Conservation (phyloP, 2,329 filamentous ascomycete genomes). For the Aureobasidium vineae region DNA sequence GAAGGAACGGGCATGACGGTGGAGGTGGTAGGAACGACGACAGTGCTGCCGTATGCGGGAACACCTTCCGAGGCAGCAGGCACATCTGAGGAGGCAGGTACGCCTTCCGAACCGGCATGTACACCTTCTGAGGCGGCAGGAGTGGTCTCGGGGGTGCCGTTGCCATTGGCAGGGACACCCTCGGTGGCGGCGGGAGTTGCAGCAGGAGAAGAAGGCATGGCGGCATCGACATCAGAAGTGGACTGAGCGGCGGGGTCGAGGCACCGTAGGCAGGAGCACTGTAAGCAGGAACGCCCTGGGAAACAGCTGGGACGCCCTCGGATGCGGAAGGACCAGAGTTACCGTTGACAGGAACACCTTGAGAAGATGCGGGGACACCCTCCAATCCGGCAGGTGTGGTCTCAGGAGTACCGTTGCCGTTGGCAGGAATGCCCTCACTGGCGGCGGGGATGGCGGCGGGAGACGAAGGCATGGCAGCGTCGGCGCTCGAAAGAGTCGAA, state of each 20-base stretch:
- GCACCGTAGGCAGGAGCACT: background rate
- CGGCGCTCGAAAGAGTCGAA: background rate
- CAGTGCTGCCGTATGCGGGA: slow-evolving; percentile 3
- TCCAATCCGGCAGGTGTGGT: background rate
- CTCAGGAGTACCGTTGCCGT: background rate
- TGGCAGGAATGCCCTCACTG: background rate
- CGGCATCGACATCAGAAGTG: background rate
- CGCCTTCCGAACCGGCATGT: no score
- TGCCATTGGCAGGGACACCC: background rate
- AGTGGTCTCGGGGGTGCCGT: background rate
- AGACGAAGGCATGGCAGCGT: slow-evolving; percentile 1
- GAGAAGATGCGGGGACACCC: background rate
- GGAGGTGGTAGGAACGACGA: background rate
- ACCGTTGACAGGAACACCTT: background rate
- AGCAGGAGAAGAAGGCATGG: no score
- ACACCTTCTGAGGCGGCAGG: background rate
- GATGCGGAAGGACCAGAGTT: no score
- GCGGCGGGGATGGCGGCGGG: background rate
- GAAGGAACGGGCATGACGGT: background rate
- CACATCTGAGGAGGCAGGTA: background rate
- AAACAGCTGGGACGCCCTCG: no score
- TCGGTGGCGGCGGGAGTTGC: background rate
- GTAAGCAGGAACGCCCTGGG: no score
- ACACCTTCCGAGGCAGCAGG: background rate
- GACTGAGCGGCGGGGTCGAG: background rate